Percentiles rank a stretch among this genome's conserved stretches.
These are phyloP conservation scores for Picea abies DNA, from an alignment of 83 land plant genomes.

Conservation along the genomic window DNA sequence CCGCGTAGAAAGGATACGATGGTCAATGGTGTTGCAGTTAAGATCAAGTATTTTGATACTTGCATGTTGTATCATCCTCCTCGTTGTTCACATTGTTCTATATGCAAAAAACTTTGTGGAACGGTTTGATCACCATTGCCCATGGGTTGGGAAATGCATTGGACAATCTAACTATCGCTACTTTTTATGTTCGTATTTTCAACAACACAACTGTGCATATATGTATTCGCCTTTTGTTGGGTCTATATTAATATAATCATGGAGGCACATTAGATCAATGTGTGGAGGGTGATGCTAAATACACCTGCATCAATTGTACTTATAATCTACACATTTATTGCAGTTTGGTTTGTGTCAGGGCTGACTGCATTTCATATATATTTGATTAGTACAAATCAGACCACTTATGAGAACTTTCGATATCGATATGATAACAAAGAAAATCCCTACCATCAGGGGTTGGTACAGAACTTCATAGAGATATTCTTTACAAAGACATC, in stretches of 20 bases:
- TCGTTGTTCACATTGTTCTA: no score
- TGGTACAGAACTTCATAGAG: slow-evolving; percentile 61
- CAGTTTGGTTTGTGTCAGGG: slow-evolving; percentile 96
- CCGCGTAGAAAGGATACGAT: slow-evolving; percentile 79
- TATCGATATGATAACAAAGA: slow-evolving; percentile 69
- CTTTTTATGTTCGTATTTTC: slow-evolving; percentile 93
- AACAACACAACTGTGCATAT: slow-evolving; percentile 68
- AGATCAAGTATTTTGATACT: slow-evolving; percentile 85
- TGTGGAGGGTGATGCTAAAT: slow-evolving; percentile 81
- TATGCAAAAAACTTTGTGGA: no score
- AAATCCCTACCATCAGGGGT: slow-evolving; percentile 72
- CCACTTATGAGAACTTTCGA: slow-evolving; percentile 93
- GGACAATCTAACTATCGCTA: slow-evolving; percentile 94
- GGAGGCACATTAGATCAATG: no score
- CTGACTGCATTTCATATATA: slow-evolving; percentile 92
- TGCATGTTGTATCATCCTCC: slow-evolving; percentile 95
- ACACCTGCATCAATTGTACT: slow-evolving; percentile 88
- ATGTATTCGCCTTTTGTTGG: no score
- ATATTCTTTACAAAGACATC: slow-evolving; percentile 61
- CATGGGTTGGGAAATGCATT: no score
- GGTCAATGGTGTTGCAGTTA: slow-evolving; percentile 69
- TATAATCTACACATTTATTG: slow-evolving; percentile 83
- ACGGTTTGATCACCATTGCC: no score
- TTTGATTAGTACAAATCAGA: slow-evolving; percentile 95
- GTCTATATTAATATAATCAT: no score